Evolutionary conservation across 2,329 filamentous ascomycete species (phyloP), one percentile per base, ranked within the genome.

Genomic region (Penicillium sp.): DNA sequence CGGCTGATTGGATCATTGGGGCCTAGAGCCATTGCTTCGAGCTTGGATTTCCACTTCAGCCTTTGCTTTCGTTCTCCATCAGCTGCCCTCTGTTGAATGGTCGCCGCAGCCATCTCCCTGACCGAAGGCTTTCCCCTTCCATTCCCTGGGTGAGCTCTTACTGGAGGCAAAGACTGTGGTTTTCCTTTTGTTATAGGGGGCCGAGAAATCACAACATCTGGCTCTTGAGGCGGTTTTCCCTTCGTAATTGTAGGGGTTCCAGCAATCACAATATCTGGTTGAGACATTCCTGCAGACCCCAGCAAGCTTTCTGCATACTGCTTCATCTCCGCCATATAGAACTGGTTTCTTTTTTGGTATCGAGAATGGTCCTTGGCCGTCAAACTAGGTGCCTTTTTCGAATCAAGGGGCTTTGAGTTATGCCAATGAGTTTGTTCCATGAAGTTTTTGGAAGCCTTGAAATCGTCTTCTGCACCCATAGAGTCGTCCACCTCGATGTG

Each of bases 231-330:
- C 24, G 24, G 6, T 26, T 52, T 58, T 42, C 29, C 48, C 39
- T 21, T 53, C 22, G 21, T n/a, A 13, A n/a, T 29, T 13, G 45
- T 26, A 43, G 31, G 19, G 10, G 58, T 6, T 43, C 33, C 56
- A 47, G 52, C 49, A 24, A 60, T 21, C 13, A 60, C 55, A 16
- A 49, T 49, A 11, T 60, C 58, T 11, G 45, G 35, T 7, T 52
- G 35, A 3, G 19, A 45, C n/a, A 47, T 44, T n/a, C 29, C 37
- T 6, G 44, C n/a, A 24, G 49, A 48, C n/a, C 35, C 43, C 3
- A 35, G 3, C 47, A 91, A 77, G 71, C 87, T 90, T 13, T 86
- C 87, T 1, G 89, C 87, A 68, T 91, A 92, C 1, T 81, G 78
- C 27, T 81, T 80, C 73, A 89, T 89, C 57, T 90, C 86, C 1